Evolutionary conservation across 2,329 filamentous ascomycete genomes (phyloP).

Genomic region (Balansia obtecta): DNA sequence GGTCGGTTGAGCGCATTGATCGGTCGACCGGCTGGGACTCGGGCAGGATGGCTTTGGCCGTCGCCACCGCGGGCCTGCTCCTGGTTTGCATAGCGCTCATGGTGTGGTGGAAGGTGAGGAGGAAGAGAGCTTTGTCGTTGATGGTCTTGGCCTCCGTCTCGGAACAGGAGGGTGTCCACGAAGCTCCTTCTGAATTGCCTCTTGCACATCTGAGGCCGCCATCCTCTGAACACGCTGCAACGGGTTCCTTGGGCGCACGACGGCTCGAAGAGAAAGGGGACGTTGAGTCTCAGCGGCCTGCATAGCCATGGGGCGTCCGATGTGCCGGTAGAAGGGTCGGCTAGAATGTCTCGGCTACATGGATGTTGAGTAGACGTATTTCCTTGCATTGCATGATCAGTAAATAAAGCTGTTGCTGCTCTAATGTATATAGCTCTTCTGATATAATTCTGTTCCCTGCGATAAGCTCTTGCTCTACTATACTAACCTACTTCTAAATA

Average conservation of each 20-base stretch:
- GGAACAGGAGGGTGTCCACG: neutral
- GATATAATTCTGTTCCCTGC: neutral
- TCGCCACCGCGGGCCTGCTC: conserved; percentile 9
- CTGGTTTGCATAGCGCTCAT: conserved; percentile 6
- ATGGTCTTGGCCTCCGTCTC: neutral
- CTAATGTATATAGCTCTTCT: neutral
- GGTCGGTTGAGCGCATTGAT: conserved; percentile 20
- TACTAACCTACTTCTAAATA: too few relatives aligned
- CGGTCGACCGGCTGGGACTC: conserved; percentile 4
- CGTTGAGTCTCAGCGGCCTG: neutral
- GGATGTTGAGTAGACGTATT: neutral
- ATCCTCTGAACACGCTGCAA: neutral
- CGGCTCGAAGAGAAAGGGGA: neutral
- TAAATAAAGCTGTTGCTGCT: too few relatives aligned
- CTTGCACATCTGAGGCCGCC: neutral
- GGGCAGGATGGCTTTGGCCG: conserved; percentile 8
- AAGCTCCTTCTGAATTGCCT: neutral
- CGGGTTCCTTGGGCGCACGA: neutral
- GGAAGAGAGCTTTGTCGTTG: neutral
- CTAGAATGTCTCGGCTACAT: neutral
- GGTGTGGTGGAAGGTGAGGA: conserved; percentile 6
- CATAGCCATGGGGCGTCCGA: neutral
- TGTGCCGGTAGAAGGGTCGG: neutral
- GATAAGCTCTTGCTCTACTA: too few relatives aligned
- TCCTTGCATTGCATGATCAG: neutral